A percentile compares a stretch with the other conserved stretches of the same genome.
Conservation (phyloP, 2,329 filamentous ascomycete genomes). For the Talaromyces pinophilus region DNA sequence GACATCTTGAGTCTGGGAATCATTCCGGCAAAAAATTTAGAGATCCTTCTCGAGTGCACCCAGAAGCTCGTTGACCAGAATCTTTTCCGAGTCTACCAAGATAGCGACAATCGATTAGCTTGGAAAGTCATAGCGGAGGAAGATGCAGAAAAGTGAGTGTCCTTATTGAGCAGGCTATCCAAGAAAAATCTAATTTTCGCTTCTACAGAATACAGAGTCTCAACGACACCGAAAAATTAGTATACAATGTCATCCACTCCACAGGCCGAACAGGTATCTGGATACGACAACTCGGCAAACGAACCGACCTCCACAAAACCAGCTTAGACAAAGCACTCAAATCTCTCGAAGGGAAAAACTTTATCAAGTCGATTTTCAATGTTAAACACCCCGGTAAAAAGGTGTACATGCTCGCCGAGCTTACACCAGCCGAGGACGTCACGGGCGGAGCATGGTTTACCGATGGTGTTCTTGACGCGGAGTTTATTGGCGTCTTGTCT, state of each 20-base stretch:
- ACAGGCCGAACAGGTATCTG: slow-evolving; percentile 84
- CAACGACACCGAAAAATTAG: slow-evolving; percentile 71
- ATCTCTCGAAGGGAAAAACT: slow-evolving; percentile 74
- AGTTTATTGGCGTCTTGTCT: slow-evolving; percentile 78
- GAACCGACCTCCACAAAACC: slow-evolving; percentile 80
- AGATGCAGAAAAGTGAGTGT: slow-evolving; percentile 50
- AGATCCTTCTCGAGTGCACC: slow-evolving; percentile 47
- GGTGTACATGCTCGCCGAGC: slow-evolving; percentile 89
- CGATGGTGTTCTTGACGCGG: slow-evolving; percentile 83
- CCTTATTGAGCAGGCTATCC: no score
- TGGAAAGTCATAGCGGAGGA: slow-evolving; percentile 53
- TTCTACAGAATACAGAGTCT: slow-evolving; percentile 46
- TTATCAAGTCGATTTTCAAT: slow-evolving; percentile 87
- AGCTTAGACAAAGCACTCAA: slow-evolving; percentile 80
- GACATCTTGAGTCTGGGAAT: slow-evolving; percentile 48
- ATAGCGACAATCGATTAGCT: slow-evolving; percentile 45
- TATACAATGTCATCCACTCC: slow-evolving; percentile 87
- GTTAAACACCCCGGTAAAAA: slow-evolving; percentile 89
- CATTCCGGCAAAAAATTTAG: slow-evolving; percentile 47
- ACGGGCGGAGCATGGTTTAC: slow-evolving; percentile 95
- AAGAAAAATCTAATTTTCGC: neutral
- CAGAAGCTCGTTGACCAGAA: slow-evolving; percentile 50
- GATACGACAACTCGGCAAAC: slow-evolving; percentile 79
- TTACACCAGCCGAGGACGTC: slow-evolving; percentile 83
- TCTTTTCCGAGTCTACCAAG: slow-evolving; percentile 49